Base-by-base conservation (phyloP, 495 filamentous ascomycete species). In the Rusavskia elegans region DNA sequence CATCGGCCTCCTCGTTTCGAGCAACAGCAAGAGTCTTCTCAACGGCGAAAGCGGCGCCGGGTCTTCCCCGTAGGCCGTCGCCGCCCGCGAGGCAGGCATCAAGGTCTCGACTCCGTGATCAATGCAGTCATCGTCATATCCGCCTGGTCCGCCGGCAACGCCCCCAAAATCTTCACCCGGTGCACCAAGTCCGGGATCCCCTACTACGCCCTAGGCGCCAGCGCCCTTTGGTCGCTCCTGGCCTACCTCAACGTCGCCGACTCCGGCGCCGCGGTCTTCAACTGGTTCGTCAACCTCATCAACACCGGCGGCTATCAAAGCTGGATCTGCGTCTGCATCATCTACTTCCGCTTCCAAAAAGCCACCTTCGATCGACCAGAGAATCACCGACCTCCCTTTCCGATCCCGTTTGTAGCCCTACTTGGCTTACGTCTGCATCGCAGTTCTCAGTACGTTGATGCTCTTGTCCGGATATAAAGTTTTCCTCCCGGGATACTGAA, bases 91-190 rank as follows among this genome's bases (percentile, higher is more conserved):
- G 37, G 72, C 77, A 10, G 66, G 69, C 5, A 75, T 82, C 57
- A 68, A 68, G 1, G 71, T 9, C 71, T 87, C 14, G 73, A 77
- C 17, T 73, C 67, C 2, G 69, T 84, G 21, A 81, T 82, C 51
- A 87, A 84, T 32, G 74, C 79, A 1, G 68, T 82, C 8, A 85
- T 89, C 49, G 72, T 86, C 40, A 78, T 82, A 10, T 85, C 81
- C 3, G 84, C 82, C 3, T 83, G 83, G 69, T 80, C 78, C 7
- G 78, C 78, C n/a, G 71, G 71, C 19, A 70, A 71, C 53, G 72
- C 72, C 4, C 73, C 73, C 1, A 63, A 58, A 40, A 59, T 75
- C 42, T 72, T 75, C 64, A 71, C 67, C 38, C 48, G 65, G 19
- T 73, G 71, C 59, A 75, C 67, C 50, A 68, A 68, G 49, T 64